Base-by-base conservation (phyloP, 768 basidiomycete species). In the Mycena alexandri region DNA sequence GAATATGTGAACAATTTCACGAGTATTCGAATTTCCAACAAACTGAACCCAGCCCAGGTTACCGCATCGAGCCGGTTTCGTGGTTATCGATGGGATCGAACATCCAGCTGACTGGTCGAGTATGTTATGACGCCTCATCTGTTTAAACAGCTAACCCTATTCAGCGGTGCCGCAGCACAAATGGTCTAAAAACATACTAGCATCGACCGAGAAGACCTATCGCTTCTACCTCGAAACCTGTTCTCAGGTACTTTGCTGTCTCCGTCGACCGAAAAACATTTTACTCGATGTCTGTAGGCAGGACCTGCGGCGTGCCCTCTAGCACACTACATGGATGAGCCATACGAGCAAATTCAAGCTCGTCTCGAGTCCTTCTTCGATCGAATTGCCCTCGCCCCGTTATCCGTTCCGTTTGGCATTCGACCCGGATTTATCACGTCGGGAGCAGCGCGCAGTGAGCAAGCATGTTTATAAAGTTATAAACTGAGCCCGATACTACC, bases 41-140 rank as follows among this genome's bases (percentile, higher is more conserved):
- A 21, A 2, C 10, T 36, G 61, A 25, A 34, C 24, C 1, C 22
- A 3, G 8, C 2, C 16, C 24, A 75, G 74, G 73, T 51, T 75
- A 25, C 75, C 75, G 5, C 34, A 56, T 33, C 70, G 73, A 10
- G 68, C 63, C 22, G 75, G 75, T 0, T 72, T 71, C 46, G 70
- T 67, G n/a, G 69, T 66, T 46, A 73, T 75, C 25, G 73, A 75
- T 58, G 74, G 74, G 2, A 72, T 75, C 19, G 74, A 60, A 0
- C 68, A 74, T 51, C 72, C 75, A 16, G 68, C 72, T 11, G 65
- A 50, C 41, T 75, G 74, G 74, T 65, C 74, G 19, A 71, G 74
- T 75, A 60, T 17, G 66, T 63, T 24, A 9, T 44, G 10, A 11
- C n/a, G 2, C 9, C n/a, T n/a, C 22, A n/a, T 44, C 17, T 33